Conservation (phyloP, 176 grass and related monocot genomes). For the Musa schizocarpa region DNA sequence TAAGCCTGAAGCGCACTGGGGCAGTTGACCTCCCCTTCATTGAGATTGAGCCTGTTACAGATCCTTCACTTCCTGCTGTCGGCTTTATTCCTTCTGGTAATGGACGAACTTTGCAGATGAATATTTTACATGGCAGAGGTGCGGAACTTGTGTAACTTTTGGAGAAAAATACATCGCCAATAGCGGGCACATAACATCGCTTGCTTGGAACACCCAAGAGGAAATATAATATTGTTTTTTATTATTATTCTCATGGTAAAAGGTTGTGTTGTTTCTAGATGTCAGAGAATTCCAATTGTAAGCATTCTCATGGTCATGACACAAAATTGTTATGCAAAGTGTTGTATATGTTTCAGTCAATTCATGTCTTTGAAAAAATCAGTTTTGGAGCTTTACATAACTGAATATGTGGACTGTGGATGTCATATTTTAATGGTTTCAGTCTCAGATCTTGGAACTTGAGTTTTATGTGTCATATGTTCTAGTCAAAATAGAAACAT, state of each 20-base stretch:
- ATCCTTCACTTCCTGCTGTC: conserved; percentile 43
- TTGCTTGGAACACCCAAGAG: background rate
- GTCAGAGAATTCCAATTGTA: background rate
- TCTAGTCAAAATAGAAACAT: background rate
- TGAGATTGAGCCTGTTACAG: conserved; percentile 63
- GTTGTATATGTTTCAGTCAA: background rate
- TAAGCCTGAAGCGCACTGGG: conserved; percentile 76
- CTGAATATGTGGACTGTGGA: background rate
- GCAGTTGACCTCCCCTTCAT: conserved; percentile 65
- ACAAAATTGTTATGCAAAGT: background rate
- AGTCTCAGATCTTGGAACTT: background rate
- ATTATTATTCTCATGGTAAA: background rate
- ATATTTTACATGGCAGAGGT: background rate
- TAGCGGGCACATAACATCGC: background rate
- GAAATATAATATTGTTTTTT: background rate
- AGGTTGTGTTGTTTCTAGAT: background rate
- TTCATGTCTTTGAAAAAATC: background rate
- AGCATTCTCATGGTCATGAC: background rate
- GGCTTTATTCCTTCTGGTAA: conserved; percentile 43
- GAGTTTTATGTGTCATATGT: background rate
- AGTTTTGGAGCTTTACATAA: background rate
- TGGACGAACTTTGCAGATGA: conserved; percentile 3
- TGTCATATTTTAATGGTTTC: background rate
- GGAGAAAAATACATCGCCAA: background rate
- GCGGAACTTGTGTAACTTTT: conserved; percentile 4